phyloP scores from a whole-genome alignment of 371 early-diverging fungal genomes.

The Globomyces sp. region DNA sequence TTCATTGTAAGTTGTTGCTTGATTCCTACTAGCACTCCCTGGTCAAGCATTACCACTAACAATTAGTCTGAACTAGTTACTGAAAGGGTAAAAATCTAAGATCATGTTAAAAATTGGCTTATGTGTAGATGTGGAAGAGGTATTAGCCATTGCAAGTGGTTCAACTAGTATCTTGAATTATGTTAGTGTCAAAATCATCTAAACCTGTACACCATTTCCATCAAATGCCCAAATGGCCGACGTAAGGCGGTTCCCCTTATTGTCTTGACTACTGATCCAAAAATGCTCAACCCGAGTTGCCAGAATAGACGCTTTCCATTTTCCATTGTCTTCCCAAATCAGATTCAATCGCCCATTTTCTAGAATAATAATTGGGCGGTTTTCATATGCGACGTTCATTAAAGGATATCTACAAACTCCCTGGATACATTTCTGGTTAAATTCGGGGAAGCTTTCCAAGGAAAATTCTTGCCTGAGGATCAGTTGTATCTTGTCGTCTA shows the following conservation, averaged over 20 bases:
- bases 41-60: conserved; percentile 68
- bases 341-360: conserved; percentile 34
- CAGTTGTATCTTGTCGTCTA: conserved; percentile 9
- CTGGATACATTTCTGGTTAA: conserved; percentile 14
- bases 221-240: conserved; percentile 76
- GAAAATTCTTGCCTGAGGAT: conserved; percentile 19
- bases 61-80: conserved; percentile 42
- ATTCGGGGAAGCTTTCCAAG: conserved; percentile 17
- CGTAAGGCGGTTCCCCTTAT: conserved; percentile 53
- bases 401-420: conserved; percentile 25
- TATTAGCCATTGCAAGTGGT: conserved; percentile 15
- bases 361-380: conserved; percentile 32
- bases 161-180: conserved; percentile 47
- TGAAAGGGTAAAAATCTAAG: conserved; percentile 74
- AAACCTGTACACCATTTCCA: conserved; percentile 50
- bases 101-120: background rate
- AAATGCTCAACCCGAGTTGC: conserved; percentile 69
- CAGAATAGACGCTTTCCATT: conserved; percentile 59
- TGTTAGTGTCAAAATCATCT: background rate
- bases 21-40: conserved; percentile 77
- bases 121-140: background rate
- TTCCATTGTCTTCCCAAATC: conserved; percentile 30
- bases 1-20: conserved; percentile 64
- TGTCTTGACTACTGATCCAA: conserved; percentile 57
- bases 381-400: conserved; percentile 7